These are phyloP conservation scores for Jimgerdemannia flammicorona DNA, from an alignment of 192 early-diverging fungal genomes.

Conservation along the genomic window DNA sequence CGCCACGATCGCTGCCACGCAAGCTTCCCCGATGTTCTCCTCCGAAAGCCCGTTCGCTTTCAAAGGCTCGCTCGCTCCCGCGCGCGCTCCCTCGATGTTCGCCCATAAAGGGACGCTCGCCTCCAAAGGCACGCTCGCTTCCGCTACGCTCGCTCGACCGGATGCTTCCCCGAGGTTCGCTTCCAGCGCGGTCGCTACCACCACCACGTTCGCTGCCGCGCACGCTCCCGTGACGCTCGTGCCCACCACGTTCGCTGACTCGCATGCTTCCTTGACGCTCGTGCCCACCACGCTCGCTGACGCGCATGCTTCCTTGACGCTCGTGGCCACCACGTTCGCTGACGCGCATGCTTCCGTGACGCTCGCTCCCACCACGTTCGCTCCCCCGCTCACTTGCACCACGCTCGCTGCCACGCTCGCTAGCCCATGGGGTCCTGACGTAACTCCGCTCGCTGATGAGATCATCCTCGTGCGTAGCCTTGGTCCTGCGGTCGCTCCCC, in stretches of 20 bases:
- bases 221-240: neutral
- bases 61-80: too few relatives aligned
- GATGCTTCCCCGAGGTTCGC: neutral
- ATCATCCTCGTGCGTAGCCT: too few relatives aligned
- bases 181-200: neutral
- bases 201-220: neutral
- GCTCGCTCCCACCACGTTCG: neutral
- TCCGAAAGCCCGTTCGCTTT: too few relatives aligned
- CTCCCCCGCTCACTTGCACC: neutral
- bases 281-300: neutral
- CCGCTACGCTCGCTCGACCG: neutral
- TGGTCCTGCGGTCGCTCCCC: neutral
- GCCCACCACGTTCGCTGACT: neutral
- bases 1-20: too few relatives aligned
- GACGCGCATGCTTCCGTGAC: neutral
- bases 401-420: neutral
- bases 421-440: neutral
- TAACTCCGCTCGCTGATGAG: too few relatives aligned
- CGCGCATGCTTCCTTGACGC: neutral
- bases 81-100: neutral
- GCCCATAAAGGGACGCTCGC: neutral
- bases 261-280: neutral
- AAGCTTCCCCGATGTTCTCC: too few relatives aligned
- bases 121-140: neutral
- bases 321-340: neutral